phyloP scores from a whole-genome alignment of 129 eudicot species.

The Chrysanthemum lavandulifolium region DNA sequence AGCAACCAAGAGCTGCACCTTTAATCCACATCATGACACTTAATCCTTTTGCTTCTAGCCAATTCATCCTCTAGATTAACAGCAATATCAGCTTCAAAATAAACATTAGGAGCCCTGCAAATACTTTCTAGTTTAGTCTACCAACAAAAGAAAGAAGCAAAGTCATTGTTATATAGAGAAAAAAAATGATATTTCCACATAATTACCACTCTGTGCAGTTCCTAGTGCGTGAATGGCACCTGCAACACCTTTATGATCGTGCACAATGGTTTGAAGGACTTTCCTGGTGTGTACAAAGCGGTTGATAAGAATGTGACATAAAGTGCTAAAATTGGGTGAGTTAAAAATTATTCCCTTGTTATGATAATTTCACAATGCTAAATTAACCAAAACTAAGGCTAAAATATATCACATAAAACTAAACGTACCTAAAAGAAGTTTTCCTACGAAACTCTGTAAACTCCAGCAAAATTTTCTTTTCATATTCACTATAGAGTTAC shows the following conservation, averaged over 20 bases:
- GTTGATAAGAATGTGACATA: no score
- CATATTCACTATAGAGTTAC: no score
- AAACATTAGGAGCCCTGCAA: slow-evolving; percentile 96
- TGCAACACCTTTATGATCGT: slow-evolving; percentile 31
- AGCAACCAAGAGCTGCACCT: slow-evolving; percentile 97
- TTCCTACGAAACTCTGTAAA: no score
- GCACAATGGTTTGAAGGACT: no score
- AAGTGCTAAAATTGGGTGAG: no score
- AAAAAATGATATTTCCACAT: neutral
- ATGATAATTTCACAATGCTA: no score
- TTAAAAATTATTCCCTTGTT: no score
- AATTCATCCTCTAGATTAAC: slow-evolving; percentile 78
- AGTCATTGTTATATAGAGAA: neutral
- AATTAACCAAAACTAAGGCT: no score
- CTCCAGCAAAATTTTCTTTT: no score
- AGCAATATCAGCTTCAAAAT: slow-evolving; percentile 73
- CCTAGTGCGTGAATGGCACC: slow-evolving; percentile 60
- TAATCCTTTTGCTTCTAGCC: slow-evolving; percentile 79
- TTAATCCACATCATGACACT: slow-evolving; percentile 85
- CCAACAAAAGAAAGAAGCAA: neutral
- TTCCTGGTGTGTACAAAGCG: no score
- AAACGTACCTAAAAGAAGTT: no score
- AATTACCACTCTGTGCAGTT: slow-evolving; percentile 89
- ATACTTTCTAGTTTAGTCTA: slow-evolving; percentile 7
- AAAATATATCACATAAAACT: no score